Evolutionary conservation across 768 basidiomycete genomes (phyloP), one percentile per base, ranked within the genome.

Genomic region (Stropharia rugosoannulata): DNA sequence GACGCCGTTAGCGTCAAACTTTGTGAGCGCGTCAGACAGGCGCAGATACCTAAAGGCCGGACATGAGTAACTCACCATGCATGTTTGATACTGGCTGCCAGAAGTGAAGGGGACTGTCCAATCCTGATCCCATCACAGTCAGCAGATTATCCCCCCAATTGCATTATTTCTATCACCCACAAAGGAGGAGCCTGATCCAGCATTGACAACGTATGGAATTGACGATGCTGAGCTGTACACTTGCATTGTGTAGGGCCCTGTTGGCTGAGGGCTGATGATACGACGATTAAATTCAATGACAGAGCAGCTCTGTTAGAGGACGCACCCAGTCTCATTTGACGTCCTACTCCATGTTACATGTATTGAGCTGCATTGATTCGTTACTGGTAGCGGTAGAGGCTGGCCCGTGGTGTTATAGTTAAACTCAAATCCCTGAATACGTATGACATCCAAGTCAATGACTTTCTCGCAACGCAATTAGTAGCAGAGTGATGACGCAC

Each of bases 71-170:
- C 36, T 36, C 52, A 82, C 81, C 81, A 83, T 82, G 72, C 82
- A 83, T 57, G 82, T 80, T 64, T 83, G 80, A 65, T 81, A 83
- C 73, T 70, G 70, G 0, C 80, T 82, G 41, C 74, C 76, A 2
- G 81, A 79, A 3, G 69, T 64, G 54, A 79, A 83, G 0, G 82
- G 81, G 16, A 83, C 80, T 1, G 69, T 60, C 74, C 76, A 82
- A 55, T 79, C 74, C 80, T 81, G 43, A 11, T 13, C 27, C 19
- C 18, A n/a, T 15, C 27, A n/a, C n/a, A n/a, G 9, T 54, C 4
- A 55, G 41, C 8, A 36, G 18, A 16, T 47, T 19, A 3, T 25
- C 19, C 19, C 11, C 12, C 12, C 38, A 43, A 19, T n/a, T 15
- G 29, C 5, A 16, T 25, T 5, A 18, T 27, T 12, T 55, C 7